Evolutionary conservation across 805 yeast genomes (phyloP).

Genomic region (Ogataea paraovalis): DNA sequence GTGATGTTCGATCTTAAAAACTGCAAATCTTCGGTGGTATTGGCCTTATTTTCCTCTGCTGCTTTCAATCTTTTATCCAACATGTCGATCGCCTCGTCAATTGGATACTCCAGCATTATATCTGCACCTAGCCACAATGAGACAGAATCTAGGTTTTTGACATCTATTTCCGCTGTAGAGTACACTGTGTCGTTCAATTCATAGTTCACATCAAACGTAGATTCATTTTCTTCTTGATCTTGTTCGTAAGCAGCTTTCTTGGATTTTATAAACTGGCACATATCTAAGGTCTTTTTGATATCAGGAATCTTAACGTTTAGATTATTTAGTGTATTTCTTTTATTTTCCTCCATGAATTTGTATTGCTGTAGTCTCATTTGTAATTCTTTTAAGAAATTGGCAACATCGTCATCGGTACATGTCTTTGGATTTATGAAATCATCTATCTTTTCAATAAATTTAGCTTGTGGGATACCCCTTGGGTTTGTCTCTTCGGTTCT

Average conservation of each 20-base stretch:
- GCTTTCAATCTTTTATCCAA: slow-evolving; percentile 56
- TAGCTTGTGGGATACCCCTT: slow-evolving; percentile 96
- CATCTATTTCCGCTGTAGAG: slow-evolving; percentile 72
- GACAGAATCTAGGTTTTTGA: slow-evolving; percentile 54
- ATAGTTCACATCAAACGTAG: slow-evolving; percentile 67
- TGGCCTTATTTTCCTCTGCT: slow-evolving; percentile 54
- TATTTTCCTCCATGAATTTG: slow-evolving; percentile 74
- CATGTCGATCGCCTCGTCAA: slow-evolving; percentile 79
- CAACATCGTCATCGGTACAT: slow-evolving; percentile 32
- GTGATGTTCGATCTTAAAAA: slow-evolving; percentile 85
- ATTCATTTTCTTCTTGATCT: slow-evolving; percentile 22
- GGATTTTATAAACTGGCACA: slow-evolving; percentile 56
- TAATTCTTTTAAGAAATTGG: slow-evolving; percentile 58
- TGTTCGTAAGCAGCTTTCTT: slow-evolving; percentile 37
- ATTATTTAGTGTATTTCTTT: slow-evolving; percentile 45
- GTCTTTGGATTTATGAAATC: slow-evolving; percentile 52
- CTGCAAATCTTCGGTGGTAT: slow-evolving; percentile 80
- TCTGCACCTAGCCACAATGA: slow-evolving; percentile 97
- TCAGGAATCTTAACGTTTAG: slow-evolving; percentile 82
- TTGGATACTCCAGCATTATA: slow-evolving; percentile 92
- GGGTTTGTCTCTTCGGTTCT: slow-evolving; percentile 70
- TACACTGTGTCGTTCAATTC: slow-evolving; percentile 91
- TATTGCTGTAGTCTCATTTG: slow-evolving; percentile 89
- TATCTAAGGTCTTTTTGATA: slow-evolving; percentile 75
- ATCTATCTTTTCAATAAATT: slow-evolving; percentile 82